Evolutionary conservation across 768 basidiomycete species (phyloP).

Genomic region (Pisolithus orientalis): DNA sequence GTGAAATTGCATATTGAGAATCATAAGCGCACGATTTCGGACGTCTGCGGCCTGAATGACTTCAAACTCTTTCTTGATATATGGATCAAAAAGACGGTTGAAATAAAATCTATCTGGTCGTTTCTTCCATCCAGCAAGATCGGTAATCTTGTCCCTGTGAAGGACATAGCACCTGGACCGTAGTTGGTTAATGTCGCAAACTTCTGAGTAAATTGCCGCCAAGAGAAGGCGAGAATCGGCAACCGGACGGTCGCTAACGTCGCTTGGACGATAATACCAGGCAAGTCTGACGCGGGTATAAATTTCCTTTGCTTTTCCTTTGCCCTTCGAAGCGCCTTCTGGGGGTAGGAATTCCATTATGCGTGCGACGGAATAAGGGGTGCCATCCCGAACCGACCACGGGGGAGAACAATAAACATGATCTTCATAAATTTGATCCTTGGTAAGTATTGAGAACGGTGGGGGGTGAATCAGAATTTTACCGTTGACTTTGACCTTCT

Average conservation of each 20-base stretch:
- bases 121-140: conserved; percentile 91
- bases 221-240: conserved; percentile 88
- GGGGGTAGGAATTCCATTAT: conserved; percentile 95
- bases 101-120: conserved; percentile 95
- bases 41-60: conserved; percentile 83
- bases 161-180: conserved; percentile 90
- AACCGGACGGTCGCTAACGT: conserved; percentile 88
- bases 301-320: conserved; percentile 58
- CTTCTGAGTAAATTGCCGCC: conserved; percentile 94
- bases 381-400: conserved; percentile 88
- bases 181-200: conserved; percentile 91
- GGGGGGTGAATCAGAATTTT: conserved; percentile 24
- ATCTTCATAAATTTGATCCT: conserved; percentile 51
- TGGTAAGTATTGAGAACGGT: conserved; percentile 12
- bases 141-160: conserved; percentile 92
- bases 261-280: conserved; percentile 95
- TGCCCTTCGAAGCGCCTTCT: conserved; percentile 60
- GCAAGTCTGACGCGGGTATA: conserved; percentile 85
- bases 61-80: conserved; percentile 97
- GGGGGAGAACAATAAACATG: conserved; percentile 96
- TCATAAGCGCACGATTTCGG: conserved; percentile 67
- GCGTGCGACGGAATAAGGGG: conserved; percentile 91
- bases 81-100: conserved; percentile 91
- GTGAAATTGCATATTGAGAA: conserved; percentile 16
- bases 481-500: conserved; percentile 85